Evolutionary conservation across 225 moss, liverwort and hornwort species (phyloP).

Genomic region (Physcomitrium patens): DNA sequence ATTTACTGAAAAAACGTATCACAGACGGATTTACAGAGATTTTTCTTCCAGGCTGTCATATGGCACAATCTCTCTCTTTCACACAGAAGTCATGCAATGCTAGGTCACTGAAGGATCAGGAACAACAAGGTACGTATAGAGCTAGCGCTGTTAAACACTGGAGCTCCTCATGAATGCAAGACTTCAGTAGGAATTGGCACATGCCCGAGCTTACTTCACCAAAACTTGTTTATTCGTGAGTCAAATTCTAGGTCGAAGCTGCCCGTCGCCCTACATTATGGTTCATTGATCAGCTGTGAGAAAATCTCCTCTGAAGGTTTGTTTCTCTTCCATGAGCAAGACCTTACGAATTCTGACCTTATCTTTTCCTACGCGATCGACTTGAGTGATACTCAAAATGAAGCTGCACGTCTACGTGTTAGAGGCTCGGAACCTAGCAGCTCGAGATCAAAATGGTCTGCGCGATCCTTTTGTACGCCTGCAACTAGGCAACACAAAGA

Average conservation of each 20-base stretch:
- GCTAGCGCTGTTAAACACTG: not conserved
- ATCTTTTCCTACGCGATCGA: not conserved
- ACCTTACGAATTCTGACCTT: conserved; percentile 2
- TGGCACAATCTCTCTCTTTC: conserved; percentile 8
- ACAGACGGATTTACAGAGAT: not conserved
- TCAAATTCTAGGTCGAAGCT: not conserved
- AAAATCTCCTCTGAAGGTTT: not conserved
- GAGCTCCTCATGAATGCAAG: conserved; percentile 3
- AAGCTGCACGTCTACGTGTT: conserved; percentile 83
- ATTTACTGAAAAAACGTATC: conserved; percentile 68
- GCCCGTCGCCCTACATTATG: not conserved
- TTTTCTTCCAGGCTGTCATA: not conserved
- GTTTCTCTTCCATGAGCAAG: not conserved
- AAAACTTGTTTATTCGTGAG: not conserved
- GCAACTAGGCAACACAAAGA: conserved; percentile 73
- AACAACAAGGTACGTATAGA: not conserved
- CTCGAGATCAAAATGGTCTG: conserved; percentile 77
- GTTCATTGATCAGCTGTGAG: not conserved
- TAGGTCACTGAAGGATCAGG: not conserved
- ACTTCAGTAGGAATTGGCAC: conserved; percentile 7
- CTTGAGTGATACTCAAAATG: conserved; percentile 43
- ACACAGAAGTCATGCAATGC: not conserved
- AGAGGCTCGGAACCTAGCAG: conserved; percentile 66
- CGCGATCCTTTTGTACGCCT: conserved; percentile 90
- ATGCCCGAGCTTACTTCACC: not conserved